Evolutionary conservation across 768 basidiomycete species (phyloP), one percentile per base, ranked within the genome.

Genomic region (Boletellus sp.): DNA sequence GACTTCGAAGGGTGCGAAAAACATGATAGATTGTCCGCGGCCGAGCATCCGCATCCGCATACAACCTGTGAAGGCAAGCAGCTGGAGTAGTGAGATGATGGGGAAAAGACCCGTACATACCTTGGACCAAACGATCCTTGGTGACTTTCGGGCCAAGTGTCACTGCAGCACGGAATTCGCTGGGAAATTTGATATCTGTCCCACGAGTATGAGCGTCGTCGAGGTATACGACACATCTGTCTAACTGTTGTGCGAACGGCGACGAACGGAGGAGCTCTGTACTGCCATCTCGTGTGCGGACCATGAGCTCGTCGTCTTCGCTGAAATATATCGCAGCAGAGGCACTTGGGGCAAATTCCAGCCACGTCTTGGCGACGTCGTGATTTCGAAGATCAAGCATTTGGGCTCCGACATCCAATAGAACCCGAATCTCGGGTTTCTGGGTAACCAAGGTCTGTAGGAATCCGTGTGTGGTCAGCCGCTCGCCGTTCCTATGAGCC

Each of bases 11-110:
- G 78, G 72, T 3, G 76, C 77, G 35, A 76, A 75, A 52, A 80
- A 79, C 50, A 74, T 62, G 22, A 78, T 55, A 3, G 78, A 73
- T 46, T 80, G 78, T 0, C 71, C 73, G 6, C 62, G 55, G 16
- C 78, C 78, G 0, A 80, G 68, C 52, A 69, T 70, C 10, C 79
- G 69, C 78, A 80, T 78, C 9, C 78, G 68, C 79, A 79, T 80
- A 44, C 78, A 79, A 12, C 76, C 78, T 78, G 9, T 62, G 60
- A n/a, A 8, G 15, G 2, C 9, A n/a, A 22, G 9, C 9, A 3
- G 8, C 52, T 12, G 41, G 38, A 40, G 11, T 10, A 19, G 0
- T 20, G 17, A 4, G 16, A 9, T 9, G 2, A 16, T 12, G 32
- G 20, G 1, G 2, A 16, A 16, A 5, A 19, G 8, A 16, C 4